A percentile compares a stretch with the other conserved stretches of the same genome.
Evolutionary conservation across 768 basidiomycete species (phyloP).

Genomic region (Panus rudis): DNA sequence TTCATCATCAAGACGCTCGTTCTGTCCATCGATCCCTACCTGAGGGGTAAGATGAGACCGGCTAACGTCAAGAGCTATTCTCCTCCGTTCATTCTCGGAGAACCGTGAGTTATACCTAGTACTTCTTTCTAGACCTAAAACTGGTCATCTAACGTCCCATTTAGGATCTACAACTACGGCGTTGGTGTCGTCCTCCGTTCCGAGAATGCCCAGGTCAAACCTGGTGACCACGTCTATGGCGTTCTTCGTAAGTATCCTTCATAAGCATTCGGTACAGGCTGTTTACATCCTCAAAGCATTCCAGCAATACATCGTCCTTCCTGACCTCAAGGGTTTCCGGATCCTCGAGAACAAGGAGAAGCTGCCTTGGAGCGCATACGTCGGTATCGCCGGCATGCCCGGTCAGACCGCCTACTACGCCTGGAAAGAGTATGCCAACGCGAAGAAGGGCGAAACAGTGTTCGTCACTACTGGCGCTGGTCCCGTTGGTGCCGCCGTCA

Average conservation of each 20-base stretch:
- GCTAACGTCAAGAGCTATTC: slow-evolving; percentile 10
- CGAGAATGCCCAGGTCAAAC: slow-evolving; percentile 14
- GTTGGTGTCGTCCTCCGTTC: slow-evolving; percentile 23
- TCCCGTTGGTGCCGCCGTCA: slow-evolving; percentile 20
- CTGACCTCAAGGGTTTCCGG: slow-evolving; percentile 14
- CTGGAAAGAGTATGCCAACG: slow-evolving; percentile 35
- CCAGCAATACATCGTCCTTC: slow-evolving; percentile 33
- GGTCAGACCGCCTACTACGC: slow-evolving; percentile 28
- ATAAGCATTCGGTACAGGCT: slow-evolving; percentile 35
- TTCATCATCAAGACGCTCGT: slow-evolving; percentile 22
- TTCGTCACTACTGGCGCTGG: slow-evolving; percentile 43
- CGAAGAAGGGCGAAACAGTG: slow-evolving; percentile 44
- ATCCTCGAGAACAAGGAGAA: slow-evolving; percentile 35
- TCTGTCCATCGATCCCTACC: slow-evolving; percentile 16
- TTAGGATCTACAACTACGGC: slow-evolving; percentile 18
- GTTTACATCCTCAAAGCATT: slow-evolving; percentile 31
- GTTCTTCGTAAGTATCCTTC: slow-evolving; percentile 17
- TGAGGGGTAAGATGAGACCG: slow-evolving; percentile 13
- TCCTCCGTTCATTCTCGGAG: slow-evolving; percentile 18
- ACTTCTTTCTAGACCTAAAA: slow-evolving; percentile 21
- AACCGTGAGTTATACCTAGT: slow-evolving; percentile 19
- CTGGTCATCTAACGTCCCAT: too few relatives aligned
- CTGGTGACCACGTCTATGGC: slow-evolving; percentile 20
- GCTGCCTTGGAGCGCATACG: slow-evolving; percentile 41
- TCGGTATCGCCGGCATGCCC: slow-evolving; percentile 44